These are phyloP conservation scores for Barnettozyma sp. DNA, from an alignment of 805 yeast genomes.

Conservation along the genomic window DNA sequence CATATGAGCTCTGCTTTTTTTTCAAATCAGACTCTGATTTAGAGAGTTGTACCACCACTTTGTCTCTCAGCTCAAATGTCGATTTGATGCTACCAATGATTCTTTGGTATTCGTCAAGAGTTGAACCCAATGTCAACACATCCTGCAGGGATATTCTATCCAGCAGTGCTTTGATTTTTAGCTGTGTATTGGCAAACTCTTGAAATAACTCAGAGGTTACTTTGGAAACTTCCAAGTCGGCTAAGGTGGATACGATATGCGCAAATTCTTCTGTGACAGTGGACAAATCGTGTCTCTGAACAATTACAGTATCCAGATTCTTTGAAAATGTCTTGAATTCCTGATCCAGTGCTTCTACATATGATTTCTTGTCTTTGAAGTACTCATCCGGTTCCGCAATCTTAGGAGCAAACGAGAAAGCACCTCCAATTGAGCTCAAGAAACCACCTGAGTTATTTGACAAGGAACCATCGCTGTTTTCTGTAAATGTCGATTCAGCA, in stretches of 20 bases:
- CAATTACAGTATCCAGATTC: constrained; percentile 65
- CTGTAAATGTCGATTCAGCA: constrained; percentile 32
- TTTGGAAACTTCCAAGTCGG: constrained; percentile 69
- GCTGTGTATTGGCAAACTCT: constrained; percentile 68
- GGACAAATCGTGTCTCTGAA: constrained; percentile 70
- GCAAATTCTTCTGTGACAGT: constrained; percentile 64
- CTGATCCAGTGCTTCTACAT: constrained; percentile 63
- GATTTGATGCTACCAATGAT: constrained; percentile 66
- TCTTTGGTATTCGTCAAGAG: constrained; percentile 82
- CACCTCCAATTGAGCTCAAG: constrained; percentile 59
- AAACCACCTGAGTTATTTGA: constrained; percentile 42
- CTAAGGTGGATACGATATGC: constrained; percentile 47
- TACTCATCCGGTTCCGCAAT: constrained; percentile 73
- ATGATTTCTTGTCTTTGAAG: constrained; percentile 61
- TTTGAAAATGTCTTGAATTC: constrained; percentile 64
- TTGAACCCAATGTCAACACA: constrained; percentile 75
- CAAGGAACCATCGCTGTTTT: constrained; percentile 28
- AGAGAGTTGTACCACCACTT: constrained; percentile 39
- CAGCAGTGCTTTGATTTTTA: constrained; percentile 61
- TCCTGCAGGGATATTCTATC: constrained; percentile 81
- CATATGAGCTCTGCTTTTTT: constrained; percentile 41
- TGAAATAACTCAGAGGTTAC: constrained; percentile 54
- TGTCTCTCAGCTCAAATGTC: constrained; percentile 68
- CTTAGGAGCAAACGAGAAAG: constrained; percentile 60
- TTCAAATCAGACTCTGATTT: constrained; percentile 43